Percentiles rank a stretch among this genome's conserved stretches.
Conservation (phyloP, 371 early-diverging fungal genomes). For the Mucor circinelloides region DNA sequence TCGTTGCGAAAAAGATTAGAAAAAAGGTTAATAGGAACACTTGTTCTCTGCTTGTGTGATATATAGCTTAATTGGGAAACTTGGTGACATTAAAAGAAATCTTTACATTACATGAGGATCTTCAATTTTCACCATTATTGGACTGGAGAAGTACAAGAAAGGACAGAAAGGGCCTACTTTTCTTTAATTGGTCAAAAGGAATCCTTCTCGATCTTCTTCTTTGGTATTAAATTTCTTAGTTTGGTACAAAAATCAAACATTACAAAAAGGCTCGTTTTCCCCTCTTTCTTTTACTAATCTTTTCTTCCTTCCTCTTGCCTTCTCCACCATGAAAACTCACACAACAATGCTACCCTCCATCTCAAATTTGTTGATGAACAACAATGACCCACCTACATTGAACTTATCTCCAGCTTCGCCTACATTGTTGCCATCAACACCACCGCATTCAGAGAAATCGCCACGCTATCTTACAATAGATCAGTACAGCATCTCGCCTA, state of each 20-base stretch:
- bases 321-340: background rate
- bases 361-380: slow-evolving; percentile 21
- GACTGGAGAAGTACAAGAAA: slow-evolving; percentile 37
- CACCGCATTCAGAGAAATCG: slow-evolving; percentile 2
- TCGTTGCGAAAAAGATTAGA: background rate
- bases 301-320: background rate
- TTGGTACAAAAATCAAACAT: slow-evolving; percentile 6
- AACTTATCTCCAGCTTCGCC: slow-evolving; percentile 7
- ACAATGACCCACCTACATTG: slow-evolving; percentile 11
- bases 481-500: slow-evolving; percentile 10
- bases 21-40: background rate
- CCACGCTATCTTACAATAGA: slow-evolving; percentile 3
- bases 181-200: slow-evolving; percentile 13
- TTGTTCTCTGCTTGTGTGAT: background rate
- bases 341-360: slow-evolving; percentile 35
- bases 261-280: slow-evolving; percentile 5
- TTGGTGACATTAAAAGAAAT: slow-evolving; percentile 3
- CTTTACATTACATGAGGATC: slow-evolving; percentile 8
- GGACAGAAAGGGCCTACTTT: slow-evolving; percentile 2
- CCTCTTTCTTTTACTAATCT: slow-evolving; percentile 14
- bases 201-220: slow-evolving; percentile 35
- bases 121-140: slow-evolving; percentile 12
- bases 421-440: slow-evolving; percentile 1
- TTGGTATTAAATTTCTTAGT: slow-evolving; percentile 3
- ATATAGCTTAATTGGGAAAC: background rate